Conservation (phyloP, 2,329 filamentous ascomycete species). For the Fusarium nurragi region DNA sequence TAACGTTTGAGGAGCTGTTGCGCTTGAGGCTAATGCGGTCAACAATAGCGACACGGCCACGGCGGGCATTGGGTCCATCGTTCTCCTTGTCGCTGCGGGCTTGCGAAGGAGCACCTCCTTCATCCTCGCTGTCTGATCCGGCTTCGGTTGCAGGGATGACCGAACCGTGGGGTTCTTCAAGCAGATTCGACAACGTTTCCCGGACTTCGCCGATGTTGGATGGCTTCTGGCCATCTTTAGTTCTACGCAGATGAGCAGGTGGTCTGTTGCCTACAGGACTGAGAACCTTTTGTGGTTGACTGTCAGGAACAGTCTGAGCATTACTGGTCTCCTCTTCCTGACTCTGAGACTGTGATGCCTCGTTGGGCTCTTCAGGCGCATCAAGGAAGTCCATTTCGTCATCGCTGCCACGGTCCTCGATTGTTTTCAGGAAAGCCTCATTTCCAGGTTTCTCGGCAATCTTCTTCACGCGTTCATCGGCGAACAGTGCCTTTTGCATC, state of each 20-base stretch:
- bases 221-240: slow-evolving; percentile 71
- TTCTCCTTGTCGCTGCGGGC: slow-evolving; percentile 62
- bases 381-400: slow-evolving; percentile 81
- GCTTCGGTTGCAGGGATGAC: slow-evolving; percentile 57
- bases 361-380: slow-evolving; percentile 49
- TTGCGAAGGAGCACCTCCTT: slow-evolving; percentile 41
- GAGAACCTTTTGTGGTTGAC: slow-evolving; percentile 58
- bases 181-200: slow-evolving; percentile 82
- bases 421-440: slow-evolving; percentile 86
- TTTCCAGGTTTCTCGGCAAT: slow-evolving; percentile 91
- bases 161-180: slow-evolving; percentile 71
- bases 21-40: slow-evolving; percentile 80
- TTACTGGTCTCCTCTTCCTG: slow-evolving; percentile 42
- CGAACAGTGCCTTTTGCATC: slow-evolving; percentile 87
- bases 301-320: slow-evolving; percentile 58
- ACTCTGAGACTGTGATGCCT: slow-evolving; percentile 49
- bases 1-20: slow-evolving; percentile 51
- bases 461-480: slow-evolving; percentile 89
- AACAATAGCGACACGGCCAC: slow-evolving; percentile 62
- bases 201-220: slow-evolving; percentile 82
- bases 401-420: slow-evolving; percentile 82
- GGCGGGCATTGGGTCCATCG: slow-evolving; percentile 49
- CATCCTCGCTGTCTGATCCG: slow-evolving; percentile 55
- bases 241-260: slow-evolving; percentile 70
- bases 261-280: slow-evolving; percentile 59